phyloP scores from a whole-genome alignment of 495 filamentous ascomycete species.

The Neurospora discreta region DNA sequence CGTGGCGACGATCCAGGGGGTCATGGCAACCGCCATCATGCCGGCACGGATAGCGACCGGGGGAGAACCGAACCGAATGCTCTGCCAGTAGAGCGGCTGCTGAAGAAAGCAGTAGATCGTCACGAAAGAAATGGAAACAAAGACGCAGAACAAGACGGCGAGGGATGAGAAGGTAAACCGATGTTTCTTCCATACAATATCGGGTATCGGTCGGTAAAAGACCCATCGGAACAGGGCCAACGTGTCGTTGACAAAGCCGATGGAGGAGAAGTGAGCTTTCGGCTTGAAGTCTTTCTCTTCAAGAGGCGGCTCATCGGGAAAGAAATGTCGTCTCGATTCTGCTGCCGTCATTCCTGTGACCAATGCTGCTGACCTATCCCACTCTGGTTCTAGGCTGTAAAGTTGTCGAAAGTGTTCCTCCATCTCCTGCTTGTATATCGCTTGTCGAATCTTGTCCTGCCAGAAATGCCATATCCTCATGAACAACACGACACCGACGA shows the following conservation, averaged over 20 bases:
- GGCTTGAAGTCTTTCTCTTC: slow-evolving; percentile 44
- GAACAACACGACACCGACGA: slow-evolving; percentile 50
- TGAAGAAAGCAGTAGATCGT: slow-evolving; percentile 74
- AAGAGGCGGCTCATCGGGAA: slow-evolving; percentile 42
- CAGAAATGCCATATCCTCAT: slow-evolving; percentile 72
- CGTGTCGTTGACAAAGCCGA: slow-evolving; percentile 59
- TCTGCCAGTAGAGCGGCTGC: slow-evolving; percentile 74
- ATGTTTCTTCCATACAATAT: slow-evolving; percentile 47
- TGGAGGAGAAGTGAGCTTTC: slow-evolving; percentile 57
- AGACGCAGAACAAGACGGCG: slow-evolving; percentile 52
- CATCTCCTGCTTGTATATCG: slow-evolving; percentile 66
- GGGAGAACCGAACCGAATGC: slow-evolving; percentile 74
- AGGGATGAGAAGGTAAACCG: slow-evolving; percentile 68
- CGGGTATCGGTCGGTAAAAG: slow-evolving; percentile 75
- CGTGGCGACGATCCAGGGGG: slow-evolving; percentile 84
- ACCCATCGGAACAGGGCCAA: slow-evolving; percentile 72
- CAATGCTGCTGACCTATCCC: slow-evolving; percentile 56
- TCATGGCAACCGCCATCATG: slow-evolving; percentile 89
- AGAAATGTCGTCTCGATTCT: slow-evolving; percentile 51
- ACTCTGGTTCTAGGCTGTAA: slow-evolving; percentile 44
- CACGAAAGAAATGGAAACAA: slow-evolving; percentile 56
- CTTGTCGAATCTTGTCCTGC: slow-evolving; percentile 79
- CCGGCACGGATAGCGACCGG: slow-evolving; percentile 82
- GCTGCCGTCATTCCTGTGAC: slow-evolving; percentile 48
- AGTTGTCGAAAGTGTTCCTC: slow-evolving; percentile 43